Percentiles rank a stretch among this genome's conserved stretches.
These are phyloP conservation scores for Salicornia ramosissima DNA, from an alignment of 148 eudicot genomes.

Conservation along the genomic window DNA sequence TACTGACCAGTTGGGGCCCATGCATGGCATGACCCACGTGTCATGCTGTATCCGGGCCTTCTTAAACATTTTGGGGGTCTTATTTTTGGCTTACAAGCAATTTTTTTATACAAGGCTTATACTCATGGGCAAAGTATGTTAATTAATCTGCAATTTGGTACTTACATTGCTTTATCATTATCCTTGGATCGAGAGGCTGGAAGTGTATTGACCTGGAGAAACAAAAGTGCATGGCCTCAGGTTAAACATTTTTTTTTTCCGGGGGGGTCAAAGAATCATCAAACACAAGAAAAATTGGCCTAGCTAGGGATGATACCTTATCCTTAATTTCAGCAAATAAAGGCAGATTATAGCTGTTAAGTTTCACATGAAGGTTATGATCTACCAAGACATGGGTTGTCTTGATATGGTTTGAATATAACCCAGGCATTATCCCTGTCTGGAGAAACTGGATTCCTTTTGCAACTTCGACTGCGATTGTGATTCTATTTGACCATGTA, in stretches of 20 bases:
- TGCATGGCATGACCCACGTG: no score
- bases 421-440: slow-evolving; percentile 67
- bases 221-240: slow-evolving; percentile 17
- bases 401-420: slow-evolving; percentile 57
- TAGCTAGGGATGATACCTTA: slow-evolving; percentile 37
- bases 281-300: background rate
- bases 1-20: no score
- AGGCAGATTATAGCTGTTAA: slow-evolving; percentile 66
- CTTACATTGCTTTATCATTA: slow-evolving; percentile 33
- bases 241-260: slow-evolving; percentile 1
- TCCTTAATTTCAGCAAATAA: slow-evolving; percentile 47
- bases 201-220: slow-evolving; percentile 28
- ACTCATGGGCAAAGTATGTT: no score
- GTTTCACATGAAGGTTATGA: slow-evolving; percentile 61
- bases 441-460: slow-evolving; percentile 83
- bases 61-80: no score
- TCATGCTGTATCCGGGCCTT: no score
- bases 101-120: no score
- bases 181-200: slow-evolving; percentile 34
- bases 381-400: slow-evolving; percentile 69
- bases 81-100: no score
- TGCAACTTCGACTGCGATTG: slow-evolving; percentile 69
- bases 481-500: slow-evolving; percentile 59
- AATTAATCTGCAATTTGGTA: background rate
- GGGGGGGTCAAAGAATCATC: background rate